These are phyloP conservation scores for Skeletonema menzelii DNA, from an alignment of 108 stramenopile species.

Conservation along the genomic window DNA sequence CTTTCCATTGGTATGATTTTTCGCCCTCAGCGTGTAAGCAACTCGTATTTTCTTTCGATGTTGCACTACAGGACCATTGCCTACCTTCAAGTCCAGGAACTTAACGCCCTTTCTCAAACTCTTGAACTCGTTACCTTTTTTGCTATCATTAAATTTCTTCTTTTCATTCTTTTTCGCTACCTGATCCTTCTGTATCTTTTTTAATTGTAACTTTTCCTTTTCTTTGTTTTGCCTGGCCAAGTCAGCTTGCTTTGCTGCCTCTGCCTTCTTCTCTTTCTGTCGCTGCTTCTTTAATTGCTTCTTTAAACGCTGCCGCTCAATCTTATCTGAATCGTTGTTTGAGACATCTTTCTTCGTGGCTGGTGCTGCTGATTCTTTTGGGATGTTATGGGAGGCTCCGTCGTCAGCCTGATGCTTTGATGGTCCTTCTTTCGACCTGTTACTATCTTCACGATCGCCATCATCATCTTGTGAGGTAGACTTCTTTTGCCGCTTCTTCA, in stretches of 20 bases:
- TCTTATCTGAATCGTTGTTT: constrained; percentile 6
- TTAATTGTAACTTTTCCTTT: neutral
- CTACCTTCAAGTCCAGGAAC: constrained; percentile 44
- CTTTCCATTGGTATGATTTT: constrained; percentile 34
- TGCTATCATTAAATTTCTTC: constrained; percentile 7
- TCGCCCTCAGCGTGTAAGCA: constrained; percentile 47
- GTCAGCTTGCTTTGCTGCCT: constrained; percentile 2
- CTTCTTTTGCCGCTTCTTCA: constrained; percentile 17
- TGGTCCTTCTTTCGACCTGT: neutral
- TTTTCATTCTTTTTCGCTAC: constrained; percentile 3
- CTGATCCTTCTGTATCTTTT: constrained; percentile 1
- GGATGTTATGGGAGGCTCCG: neutral
- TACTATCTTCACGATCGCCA: neutral
- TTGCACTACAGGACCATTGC: constrained; percentile 45
- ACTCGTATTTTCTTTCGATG: constrained; percentile 43
- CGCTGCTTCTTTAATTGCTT: constrained; percentile 34
- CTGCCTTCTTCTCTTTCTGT: constrained; percentile 28
- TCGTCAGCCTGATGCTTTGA: neutral
- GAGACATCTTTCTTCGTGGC: constrained; percentile 12
- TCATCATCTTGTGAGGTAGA: neutral
- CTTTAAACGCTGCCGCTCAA: constrained; percentile 23
- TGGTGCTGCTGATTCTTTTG: neutral
- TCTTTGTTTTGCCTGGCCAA: neutral
- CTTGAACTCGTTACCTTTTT: neutral
- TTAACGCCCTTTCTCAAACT: constrained; percentile 46